phyloP scores from a whole-genome alignment of 148 eudicot species.

The Silene latifolia region DNA sequence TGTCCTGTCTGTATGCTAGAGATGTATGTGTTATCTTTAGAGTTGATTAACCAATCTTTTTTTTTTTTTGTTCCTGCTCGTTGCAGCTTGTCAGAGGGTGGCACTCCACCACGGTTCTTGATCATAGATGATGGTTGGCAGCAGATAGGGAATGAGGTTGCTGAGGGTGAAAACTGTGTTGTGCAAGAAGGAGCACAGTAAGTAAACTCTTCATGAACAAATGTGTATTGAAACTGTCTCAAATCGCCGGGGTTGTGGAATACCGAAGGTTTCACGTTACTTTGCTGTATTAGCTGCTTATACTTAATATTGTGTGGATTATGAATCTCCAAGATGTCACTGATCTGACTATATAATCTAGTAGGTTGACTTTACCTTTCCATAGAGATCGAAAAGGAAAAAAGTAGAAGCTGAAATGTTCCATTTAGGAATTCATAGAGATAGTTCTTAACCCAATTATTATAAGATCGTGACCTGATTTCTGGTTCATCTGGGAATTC shows the following conservation, averaged over 20 bases:
- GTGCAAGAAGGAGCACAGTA: conserved; percentile 99
- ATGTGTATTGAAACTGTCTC: neutral
- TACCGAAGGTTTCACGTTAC: neutral
- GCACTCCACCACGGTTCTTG: conserved; percentile 80
- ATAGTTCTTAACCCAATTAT: neutral
- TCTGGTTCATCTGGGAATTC: neutral
- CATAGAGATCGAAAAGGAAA: neutral
- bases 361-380: neutral
- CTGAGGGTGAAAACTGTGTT: conserved; percentile 40
- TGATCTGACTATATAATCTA: neutral
- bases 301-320: neutral
- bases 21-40: neutral
- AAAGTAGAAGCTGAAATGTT: neutral
- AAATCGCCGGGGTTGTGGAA: neutral
- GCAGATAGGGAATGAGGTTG: conserved; percentile 68
- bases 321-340: neutral
- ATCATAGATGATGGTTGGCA: conserved; percentile 99
- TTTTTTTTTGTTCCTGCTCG: neutral
- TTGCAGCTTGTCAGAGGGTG: conserved; percentile 79
- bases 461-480: neutral
- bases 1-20: neutral
- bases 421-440: neutral
- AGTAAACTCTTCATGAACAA: conserved; percentile 23
- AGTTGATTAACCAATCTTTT: neutral
- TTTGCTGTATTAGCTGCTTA: conserved; percentile 1